Base-by-base conservation (phyloP, 2,329 filamentous ascomycete species). In the Aureobasidium sp. region DNA sequence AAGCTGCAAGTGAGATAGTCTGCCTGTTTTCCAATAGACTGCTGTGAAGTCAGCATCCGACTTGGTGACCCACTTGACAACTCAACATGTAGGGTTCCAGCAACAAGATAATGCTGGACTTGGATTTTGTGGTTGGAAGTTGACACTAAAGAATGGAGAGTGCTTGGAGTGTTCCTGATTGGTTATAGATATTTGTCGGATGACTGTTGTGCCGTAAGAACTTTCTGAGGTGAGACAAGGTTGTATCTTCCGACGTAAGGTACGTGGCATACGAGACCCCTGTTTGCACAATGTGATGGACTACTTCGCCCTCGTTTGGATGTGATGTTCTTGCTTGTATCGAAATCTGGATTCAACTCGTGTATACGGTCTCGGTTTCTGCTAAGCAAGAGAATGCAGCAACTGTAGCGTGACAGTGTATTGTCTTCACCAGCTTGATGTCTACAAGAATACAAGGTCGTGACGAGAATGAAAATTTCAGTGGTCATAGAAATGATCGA, bases 1-100 rank as follows among this genome's bases (percentile, higher is more conserved):
- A 27, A 44, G 46, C 46, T 61, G 58, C 48, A 42, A 34, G 58
- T 52, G 34, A 59, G 55, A 48, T 41, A 20, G 44, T 59, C 55
- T 59, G 55, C 42, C 44, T 55, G 6, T 26, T 47, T 57, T 48
- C n/a, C 55, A 48, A 48, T 59, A 39, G 55, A 47, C 55, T 48
- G 44, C 44, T 59, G 55, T 34, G 20, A 39, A 48, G 55, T 59
- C 29, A 59, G 55, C 55, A 48, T 46, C 23, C 15, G 6, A 15
- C 32, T 12, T 13, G 37, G 7, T 13, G 2, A 26, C n/a, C 36
- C n/a, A 34, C 39, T 57, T 57, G 53, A 36, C 27, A 27, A 46
- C n/a, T 17, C 27, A 26, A 12, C 23, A 34, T 29, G 3, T 46
- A 44, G n/a, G 29, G 5, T 6, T 36, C 27, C 5, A 36, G 39